Evolutionary conservation across 768 basidiomycete species (phyloP).

Genomic region (Lactifluus hygrophoroides): DNA sequence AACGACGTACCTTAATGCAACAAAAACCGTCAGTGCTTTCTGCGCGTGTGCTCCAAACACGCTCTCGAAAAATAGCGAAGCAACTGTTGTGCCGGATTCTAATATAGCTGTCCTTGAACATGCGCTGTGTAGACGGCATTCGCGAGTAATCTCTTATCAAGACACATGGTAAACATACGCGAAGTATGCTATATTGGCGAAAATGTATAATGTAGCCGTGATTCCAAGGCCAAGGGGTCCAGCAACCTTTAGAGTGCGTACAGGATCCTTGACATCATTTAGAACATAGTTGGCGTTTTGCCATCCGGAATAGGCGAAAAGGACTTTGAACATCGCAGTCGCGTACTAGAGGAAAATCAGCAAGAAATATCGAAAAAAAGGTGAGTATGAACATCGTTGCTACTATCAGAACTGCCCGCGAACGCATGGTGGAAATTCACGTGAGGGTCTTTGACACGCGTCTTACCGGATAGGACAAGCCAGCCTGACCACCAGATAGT

Average conservation of each 20-base stretch:
- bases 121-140: constrained; percentile 24
- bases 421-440: constrained; percentile 53
- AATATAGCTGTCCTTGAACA: constrained; percentile 42
- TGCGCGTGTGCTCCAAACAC: constrained; percentile 48
- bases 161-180: constrained; percentile 28
- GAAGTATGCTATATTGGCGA: constrained; percentile 54
- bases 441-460: constrained; percentile 46
- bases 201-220: constrained; percentile 42
- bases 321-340: constrained; percentile 51
- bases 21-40: constrained; percentile 46
- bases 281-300: constrained; percentile 50
- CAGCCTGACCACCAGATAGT: constrained; percentile 31
- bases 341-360: constrained; percentile 38
- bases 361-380: neutral
- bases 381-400: constrained; percentile 34
- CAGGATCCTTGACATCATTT: constrained; percentile 51
- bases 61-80: constrained; percentile 48
- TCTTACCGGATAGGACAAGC: constrained; percentile 52
- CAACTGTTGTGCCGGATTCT: constrained; percentile 45
- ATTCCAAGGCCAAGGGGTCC: constrained; percentile 50
- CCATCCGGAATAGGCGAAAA: constrained; percentile 44
- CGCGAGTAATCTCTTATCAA: neutral
- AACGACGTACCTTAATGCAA: constrained; percentile 41
- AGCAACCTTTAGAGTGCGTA: constrained; percentile 53
- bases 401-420: constrained; percentile 43